Evolutionary conservation across 371 early-diverging fungal species (phyloP), one percentile per base, ranked within the genome.

Genomic region (Mortierella sp.): DNA sequence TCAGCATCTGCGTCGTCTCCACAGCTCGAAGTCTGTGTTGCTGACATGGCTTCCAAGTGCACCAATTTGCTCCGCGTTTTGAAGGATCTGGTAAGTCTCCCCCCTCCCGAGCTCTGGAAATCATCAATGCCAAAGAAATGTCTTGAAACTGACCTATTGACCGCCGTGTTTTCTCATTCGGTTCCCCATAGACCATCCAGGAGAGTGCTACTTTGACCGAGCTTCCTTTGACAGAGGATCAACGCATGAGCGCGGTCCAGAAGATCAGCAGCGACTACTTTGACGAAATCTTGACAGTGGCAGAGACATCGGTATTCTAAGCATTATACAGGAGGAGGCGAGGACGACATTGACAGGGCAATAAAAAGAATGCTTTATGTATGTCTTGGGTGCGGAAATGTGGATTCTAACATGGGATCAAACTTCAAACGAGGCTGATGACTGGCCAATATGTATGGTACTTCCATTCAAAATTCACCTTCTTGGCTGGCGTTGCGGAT

Each of bases 401-500:
- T n/a, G n/a, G n/a, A n/a, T n/a, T n/a, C n/a, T n/a, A n/a, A n/a
- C n/a, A n/a, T n/a, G n/a, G n/a, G n/a, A n/a, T n/a, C n/a, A n/a
- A n/a, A n/a, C n/a, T 7, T 34, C 19, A 54, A 12, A 25, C 59
- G 4, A 76, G 50, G 21, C 61, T 59, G n/a, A 82, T 61, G 8
- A 79, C 71, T 22, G 86, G 84, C 80, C 85, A 87, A 78, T 78
- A 84, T 3, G 82, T 67, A 61, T 87, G 85, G 47, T 86, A 83
- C 56, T 81, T 81, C 71, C 85, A 87, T 24, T 57, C 68, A 28
- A 80, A 57, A 13, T 51, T 29, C 0, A 71, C 58, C 31, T 57
- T 34, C 34, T 34, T 4, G 34, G 34, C 34, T 34, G 34, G 34
- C 10, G 4, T 34, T 34, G 4, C 10, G 34, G 34, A 34, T 19